Conservation (phyloP, 768 basidiomycete genomes). For the Crucibulum laeve region DNA sequence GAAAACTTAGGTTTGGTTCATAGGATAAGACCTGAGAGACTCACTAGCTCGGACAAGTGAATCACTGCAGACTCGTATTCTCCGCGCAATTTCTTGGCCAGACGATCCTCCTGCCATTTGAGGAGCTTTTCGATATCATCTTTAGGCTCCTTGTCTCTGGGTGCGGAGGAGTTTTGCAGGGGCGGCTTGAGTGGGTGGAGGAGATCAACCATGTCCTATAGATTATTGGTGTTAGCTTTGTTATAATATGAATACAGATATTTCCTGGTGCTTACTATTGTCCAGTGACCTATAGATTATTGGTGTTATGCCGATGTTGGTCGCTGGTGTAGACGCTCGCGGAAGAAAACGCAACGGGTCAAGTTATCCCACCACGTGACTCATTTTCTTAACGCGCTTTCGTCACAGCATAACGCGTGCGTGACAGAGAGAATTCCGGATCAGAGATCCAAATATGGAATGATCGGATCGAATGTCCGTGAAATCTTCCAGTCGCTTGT, state of each 20-base stretch:
- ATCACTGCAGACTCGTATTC: slow-evolving; percentile 73
- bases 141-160: slow-evolving; percentile 51
- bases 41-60: slow-evolving; percentile 60
- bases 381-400: too few species aligned
- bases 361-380: not conserved
- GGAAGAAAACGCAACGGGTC: not conserved
- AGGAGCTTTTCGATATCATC: slow-evolving; percentile 51
- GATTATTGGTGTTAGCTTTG: not conserved
- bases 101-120: slow-evolving; percentile 75
- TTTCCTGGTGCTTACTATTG: not conserved
- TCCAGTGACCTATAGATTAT: not conserved
- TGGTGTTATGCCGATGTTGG: not conserved
- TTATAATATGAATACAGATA: not conserved
- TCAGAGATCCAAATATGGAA: too few species aligned
- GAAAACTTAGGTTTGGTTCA: not conserved
- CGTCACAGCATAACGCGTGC: not conserved
- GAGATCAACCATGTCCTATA: slow-evolving; percentile 8
- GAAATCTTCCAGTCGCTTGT: too few species aligned
- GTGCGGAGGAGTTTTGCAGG: slow-evolving; percentile 48
- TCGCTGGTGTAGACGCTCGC: not conserved
- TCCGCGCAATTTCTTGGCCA: slow-evolving; percentile 60
- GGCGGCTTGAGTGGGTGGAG: slow-evolving; percentile 35
- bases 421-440: not conserved
- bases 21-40: slow-evolving; percentile 17
- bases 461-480: too few species aligned